A percentile compares a stretch with the other conserved stretches of the same genome.
Evolutionary conservation across 768 basidiomycete species (phyloP).

Genomic region (Roridomyces roridus): DNA sequence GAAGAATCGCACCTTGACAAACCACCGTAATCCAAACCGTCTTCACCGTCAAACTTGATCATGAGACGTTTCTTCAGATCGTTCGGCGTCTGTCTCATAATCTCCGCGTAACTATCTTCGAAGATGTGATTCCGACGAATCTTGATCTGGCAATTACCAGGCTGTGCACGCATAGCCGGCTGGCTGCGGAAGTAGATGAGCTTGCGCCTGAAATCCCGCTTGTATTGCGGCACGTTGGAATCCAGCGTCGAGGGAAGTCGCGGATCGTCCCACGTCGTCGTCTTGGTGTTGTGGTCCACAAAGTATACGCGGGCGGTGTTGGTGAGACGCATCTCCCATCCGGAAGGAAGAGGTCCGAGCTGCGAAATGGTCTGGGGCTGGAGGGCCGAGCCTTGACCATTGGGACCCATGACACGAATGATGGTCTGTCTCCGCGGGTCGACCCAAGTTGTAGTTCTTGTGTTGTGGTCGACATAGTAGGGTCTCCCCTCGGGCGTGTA

Average conservation of each 20-base stretch:
- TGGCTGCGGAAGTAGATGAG: conserved; percentile 99
- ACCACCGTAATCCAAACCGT: conserved; percentile 98
- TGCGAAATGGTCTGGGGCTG: conserved; percentile 97
- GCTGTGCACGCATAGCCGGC: conserved; percentile 96
- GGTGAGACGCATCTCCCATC: conserved; percentile 99
- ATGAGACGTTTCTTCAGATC: conserved; percentile 98
- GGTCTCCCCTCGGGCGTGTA: conserved; percentile 98
- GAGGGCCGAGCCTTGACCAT: conserved; percentile 83
- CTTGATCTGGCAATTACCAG: conserved; percentile 99
- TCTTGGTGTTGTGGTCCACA: conserved; percentile 99
- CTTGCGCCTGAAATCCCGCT: conserved; percentile 98
- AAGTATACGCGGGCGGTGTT: conserved; percentile 98
- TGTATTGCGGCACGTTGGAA: conserved; percentile 98
- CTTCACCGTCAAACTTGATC: conserved; percentile 99
- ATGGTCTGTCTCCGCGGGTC: conserved; percentile 97
- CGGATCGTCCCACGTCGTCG: conserved; percentile 99
- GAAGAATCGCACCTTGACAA: conserved; percentile 76
- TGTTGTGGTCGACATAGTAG: conserved; percentile 99
- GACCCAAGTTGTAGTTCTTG: conserved; percentile 99
- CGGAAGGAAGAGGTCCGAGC: conserved; percentile 94
- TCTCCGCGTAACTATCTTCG: conserved; percentile 99
- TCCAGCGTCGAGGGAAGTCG: conserved; percentile 94
- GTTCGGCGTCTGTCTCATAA: conserved; percentile 98
- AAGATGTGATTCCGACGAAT: conserved; percentile 98
- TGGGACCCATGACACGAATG: conserved; percentile 95